phyloP scores from a whole-genome alignment of 768 basidiomycete species.

The Panaeolus papilionaceus region DNA sequence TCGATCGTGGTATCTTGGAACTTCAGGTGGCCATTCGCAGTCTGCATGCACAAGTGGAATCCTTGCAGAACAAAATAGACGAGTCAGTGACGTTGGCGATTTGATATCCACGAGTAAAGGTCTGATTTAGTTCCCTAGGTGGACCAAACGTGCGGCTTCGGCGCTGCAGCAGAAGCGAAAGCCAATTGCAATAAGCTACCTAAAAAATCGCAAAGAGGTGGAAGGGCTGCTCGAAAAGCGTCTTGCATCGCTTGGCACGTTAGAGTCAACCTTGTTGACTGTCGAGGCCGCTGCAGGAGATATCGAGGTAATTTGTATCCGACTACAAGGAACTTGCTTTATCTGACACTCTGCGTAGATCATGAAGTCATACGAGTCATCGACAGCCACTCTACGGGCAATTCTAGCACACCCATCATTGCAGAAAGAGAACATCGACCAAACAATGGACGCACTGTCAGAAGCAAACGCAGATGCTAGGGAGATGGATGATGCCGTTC shows the following conservation, averaged over 20 bases:
- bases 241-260: conserved; percentile 70
- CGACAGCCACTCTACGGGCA: conserved; percentile 74
- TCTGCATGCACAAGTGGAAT: conserved; percentile 71
- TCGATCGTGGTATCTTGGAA: conserved; percentile 85
- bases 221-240: conserved; percentile 82
- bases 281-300: conserved; percentile 93
- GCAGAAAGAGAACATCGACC: conserved; percentile 78
- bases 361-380: conserved; percentile 85
- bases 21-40: conserved; percentile 74
- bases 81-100: conserved; percentile 53
- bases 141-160: conserved; percentile 64
- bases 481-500: conserved; percentile 83
- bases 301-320: conserved; percentile 66
- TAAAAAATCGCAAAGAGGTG: conserved; percentile 83
- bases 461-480: conserved; percentile 82
- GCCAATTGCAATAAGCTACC: conserved; percentile 71
- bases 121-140: conserved; percentile 47
- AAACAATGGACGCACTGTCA: conserved; percentile 87
- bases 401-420: conserved; percentile 85
- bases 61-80: conserved; percentile 72
- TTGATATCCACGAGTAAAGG: not conserved
- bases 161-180: conserved; percentile 77
- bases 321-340: not conserved
- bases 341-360: conserved; percentile 54
- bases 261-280: conserved; percentile 77